Conservation (phyloP, 192 early-diverging fungal genomes). For the Thoreauomyces humboldtii region DNA sequence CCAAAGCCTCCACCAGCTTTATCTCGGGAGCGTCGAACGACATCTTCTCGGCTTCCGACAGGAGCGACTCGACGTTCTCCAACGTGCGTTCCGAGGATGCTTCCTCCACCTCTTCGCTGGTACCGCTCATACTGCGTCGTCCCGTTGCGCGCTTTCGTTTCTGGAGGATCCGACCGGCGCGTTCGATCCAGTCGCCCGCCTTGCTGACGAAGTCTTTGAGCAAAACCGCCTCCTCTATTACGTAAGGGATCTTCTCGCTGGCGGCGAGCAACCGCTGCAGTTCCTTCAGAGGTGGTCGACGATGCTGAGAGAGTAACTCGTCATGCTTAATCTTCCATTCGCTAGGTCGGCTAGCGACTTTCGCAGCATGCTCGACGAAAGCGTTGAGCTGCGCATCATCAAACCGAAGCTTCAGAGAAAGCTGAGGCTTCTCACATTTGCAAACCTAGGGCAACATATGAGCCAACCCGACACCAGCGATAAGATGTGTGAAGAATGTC, state of each 20-base stretch:
- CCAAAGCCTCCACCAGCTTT: conserved; percentile 15
- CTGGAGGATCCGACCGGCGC: conserved; percentile 15
- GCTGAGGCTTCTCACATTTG: conserved; percentile 38
- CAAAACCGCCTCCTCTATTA: conserved; percentile 32
- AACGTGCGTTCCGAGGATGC: conserved; percentile 6
- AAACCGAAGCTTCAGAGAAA: conserved; percentile 49
- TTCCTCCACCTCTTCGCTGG: neutral
- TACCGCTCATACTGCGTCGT: neutral
- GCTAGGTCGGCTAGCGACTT: conserved; percentile 24
- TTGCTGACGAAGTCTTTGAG: conserved; percentile 29
- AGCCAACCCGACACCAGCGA: neutral
- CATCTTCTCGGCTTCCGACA: conserved; percentile 21
- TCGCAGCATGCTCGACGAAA: conserved; percentile 18
- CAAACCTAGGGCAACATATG: conserved; percentile 37
- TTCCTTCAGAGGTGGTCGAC: conserved; percentile 37
- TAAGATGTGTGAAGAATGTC: neutral
- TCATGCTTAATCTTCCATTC: conserved; percentile 33
- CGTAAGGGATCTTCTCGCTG: conserved; percentile 26
- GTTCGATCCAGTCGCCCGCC: conserved; percentile 36
- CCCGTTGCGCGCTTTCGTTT: conserved; percentile 12
- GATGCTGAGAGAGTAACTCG: conserved; percentile 10
- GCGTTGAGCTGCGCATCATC: conserved; percentile 46
- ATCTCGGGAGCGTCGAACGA: conserved; percentile 38
- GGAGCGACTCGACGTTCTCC: conserved; percentile 6
- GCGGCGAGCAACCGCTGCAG: conserved; percentile 19